A percentile compares a stretch with the other conserved stretches of the same genome.
These are phyloP conservation scores for Tulasnella calospora DNA, from an alignment of 768 basidiomycete species.

Conservation along the genomic window DNA sequence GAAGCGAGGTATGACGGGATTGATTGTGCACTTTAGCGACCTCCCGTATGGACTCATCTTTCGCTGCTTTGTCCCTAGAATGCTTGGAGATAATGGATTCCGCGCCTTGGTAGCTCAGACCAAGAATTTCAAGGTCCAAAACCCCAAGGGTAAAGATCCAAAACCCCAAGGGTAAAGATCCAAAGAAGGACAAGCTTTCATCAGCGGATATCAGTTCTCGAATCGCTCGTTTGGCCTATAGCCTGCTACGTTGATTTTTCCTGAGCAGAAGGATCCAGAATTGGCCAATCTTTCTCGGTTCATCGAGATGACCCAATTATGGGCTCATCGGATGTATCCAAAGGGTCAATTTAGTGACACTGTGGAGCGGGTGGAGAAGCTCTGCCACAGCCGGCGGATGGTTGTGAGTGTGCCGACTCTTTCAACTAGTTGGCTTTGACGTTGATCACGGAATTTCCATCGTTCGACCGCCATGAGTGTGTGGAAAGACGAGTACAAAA, in stretches of 20 bases:
- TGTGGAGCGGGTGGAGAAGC: conserved; percentile 74
- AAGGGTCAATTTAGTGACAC: conserved; percentile 85
- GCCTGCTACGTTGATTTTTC: not conserved
- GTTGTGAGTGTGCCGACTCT: conserved; percentile 50
- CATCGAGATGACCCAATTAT: conserved; percentile 83
- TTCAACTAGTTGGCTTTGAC: not conserved
- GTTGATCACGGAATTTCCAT: conserved; percentile 21
- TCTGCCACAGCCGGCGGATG: conserved; percentile 83
- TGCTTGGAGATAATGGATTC: conserved; percentile 72
- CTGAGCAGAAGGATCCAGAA: conserved; percentile 41
- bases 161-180: conserved; percentile 73
- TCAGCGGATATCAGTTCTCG: not conserved
- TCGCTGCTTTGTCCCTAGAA: conserved; percentile 36
- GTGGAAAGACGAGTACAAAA: conserved; percentile 61
- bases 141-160: conserved; percentile 49
- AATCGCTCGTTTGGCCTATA: not conserved
- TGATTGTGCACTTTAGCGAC: not conserved
- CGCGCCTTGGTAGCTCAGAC: conserved; percentile 70
- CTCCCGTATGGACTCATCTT: not conserved
- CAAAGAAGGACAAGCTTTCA: conserved; percentile 52
- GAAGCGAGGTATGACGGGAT: conserved; percentile 44
- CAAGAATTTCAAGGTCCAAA: conserved; percentile 56
- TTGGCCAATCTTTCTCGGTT: conserved; percentile 73
- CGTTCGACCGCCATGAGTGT: conserved; percentile 62
- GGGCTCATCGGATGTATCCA: conserved; percentile 91